Percentiles rank a stretch among this genome's conserved stretches.
These are phyloP conservation scores for Cytospora piceae DNA, from an alignment of 2,329 filamentous ascomycete species.

Conservation along the genomic window DNA sequence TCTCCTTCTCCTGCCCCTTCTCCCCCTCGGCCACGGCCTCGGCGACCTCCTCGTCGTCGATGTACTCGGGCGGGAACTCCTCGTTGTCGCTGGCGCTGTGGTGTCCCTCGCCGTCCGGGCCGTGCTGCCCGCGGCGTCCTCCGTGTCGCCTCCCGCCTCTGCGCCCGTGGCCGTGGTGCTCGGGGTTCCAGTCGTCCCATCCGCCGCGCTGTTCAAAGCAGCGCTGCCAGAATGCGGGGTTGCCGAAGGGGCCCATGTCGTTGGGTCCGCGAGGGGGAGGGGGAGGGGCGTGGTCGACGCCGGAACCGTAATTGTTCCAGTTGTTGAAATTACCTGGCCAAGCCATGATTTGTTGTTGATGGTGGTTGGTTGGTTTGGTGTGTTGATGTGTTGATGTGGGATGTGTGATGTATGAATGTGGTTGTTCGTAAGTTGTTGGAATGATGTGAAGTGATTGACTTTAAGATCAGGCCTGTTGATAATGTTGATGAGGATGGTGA, in stretches of 20 bases:
- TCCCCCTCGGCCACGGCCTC: constrained; percentile 25
- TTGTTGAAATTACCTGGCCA: constrained; percentile 26
- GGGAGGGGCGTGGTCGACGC: constrained; percentile 26
- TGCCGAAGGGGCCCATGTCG: constrained; percentile 15
- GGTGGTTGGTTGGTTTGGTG: background rate
- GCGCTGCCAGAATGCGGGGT: constrained; percentile 27
- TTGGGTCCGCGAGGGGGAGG: constrained; percentile 2
- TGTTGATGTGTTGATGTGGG: constrained; percentile 3
- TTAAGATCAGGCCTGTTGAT: constrained; percentile 4
- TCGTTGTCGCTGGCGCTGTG: constrained; percentile 19
- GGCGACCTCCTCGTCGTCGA: constrained; percentile 28
- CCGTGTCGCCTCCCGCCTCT: constrained; percentile 12
- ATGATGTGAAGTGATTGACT: background rate
- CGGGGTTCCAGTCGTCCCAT: constrained; percentile 25
- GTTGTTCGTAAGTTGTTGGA: background rate
- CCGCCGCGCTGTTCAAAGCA: constrained; percentile 21
- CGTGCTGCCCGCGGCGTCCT: background rate
- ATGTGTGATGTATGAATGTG: constrained; percentile 5
- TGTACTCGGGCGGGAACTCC: constrained; percentile 27
- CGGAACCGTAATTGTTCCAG: constrained; percentile 23
- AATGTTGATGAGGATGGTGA: constrained; percentile 3
- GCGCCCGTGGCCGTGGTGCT: constrained; percentile 16
- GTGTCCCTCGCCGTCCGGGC: background rate
- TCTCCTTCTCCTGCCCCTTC: constrained; percentile 22
- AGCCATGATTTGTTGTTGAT: constrained; percentile 22